Base-by-base conservation (phyloP, 2,329 filamentous ascomycete species). In the Fusarium compactum region DNA sequence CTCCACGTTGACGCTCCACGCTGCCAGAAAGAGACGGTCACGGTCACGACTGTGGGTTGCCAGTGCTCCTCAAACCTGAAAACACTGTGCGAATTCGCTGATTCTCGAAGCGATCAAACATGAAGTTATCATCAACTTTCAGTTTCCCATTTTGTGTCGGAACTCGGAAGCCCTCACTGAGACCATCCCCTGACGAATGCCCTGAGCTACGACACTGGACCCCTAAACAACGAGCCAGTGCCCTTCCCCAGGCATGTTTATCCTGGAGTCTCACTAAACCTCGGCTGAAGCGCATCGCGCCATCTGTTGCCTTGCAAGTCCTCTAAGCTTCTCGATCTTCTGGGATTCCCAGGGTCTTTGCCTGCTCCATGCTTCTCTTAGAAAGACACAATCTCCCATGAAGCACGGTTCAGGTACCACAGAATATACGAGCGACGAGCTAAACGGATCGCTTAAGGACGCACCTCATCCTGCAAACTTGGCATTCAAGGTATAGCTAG, bases 71-170 rank as follows among this genome's bases (percentile, higher is more conserved):
- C 30, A 32, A 24, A 25, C 27, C 4, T 48, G 40, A 34, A 61
- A 70, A 73, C 70, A 75, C 73, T 75, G 73, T 75, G 70, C 56
- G 58, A 74, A 69, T 61, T 66, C 46, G 40, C 61, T 43, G 46
- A 46, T 53, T 18, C 43, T 8, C 12, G 15, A 29, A 29, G 20
- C 8, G 27, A 65, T 38, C 34, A 55, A 38, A 46, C 32, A 57
- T 50, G 62, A 58, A 29, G 63, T 60, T 56, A 61, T 53, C 50
- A 63, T 67, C 62, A 66, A 54, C 32, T 50, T 41, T 22, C 20
- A 15, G 38, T 38, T 12, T n/a, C 8, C 15, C 5, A 25, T 16
- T 5, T 10, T 38, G 18, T 20, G 47, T 55, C 48, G 24, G 30
- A 52, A 53, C 14, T 55, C 48, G 24, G 30, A 52, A 53, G 11